A percentile compares a stretch with the other conserved stretches of the same genome.
phyloP scores from a whole-genome alignment of 1,284 basidiomycete genomes.

The Trichosporon ovoides region DNA sequence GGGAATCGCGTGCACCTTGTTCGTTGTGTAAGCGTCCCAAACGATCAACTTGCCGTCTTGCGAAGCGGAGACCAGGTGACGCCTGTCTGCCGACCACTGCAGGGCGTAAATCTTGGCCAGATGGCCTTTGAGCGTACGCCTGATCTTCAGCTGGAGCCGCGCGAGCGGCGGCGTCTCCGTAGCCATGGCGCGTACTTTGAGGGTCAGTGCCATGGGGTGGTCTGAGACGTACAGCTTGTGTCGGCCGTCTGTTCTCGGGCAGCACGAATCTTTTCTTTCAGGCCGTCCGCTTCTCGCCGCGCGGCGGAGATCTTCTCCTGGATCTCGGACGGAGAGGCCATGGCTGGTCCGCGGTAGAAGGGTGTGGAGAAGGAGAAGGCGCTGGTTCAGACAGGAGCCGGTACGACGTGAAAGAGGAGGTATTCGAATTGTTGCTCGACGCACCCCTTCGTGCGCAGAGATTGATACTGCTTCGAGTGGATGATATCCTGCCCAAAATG shows the following conservation, averaged over 20 bases:
- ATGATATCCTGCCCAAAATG: no score
- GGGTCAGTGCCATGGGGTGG: constrained; percentile 3
- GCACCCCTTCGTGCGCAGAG: neutral
- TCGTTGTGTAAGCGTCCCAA: constrained; percentile 99
- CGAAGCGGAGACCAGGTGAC: constrained; percentile 96
- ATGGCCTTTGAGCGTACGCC: constrained; percentile 91
- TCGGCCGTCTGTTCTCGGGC: constrained; percentile 93
- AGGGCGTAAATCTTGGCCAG: constrained; percentile 99
- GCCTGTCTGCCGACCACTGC: constrained; percentile 96
- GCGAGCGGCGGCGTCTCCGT: constrained; percentile 91
- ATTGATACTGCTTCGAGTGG: neutral
- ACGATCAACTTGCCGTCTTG: constrained; percentile 99
- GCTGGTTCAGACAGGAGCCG: neutral
- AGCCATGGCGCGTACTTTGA: constrained; percentile 85
- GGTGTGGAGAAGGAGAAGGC: neutral
- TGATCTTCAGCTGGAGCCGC: constrained; percentile 89
- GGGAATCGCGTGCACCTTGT: constrained; percentile 99
- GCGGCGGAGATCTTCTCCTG: constrained; percentile 93
- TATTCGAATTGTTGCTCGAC: neutral
- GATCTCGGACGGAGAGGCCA: constrained; percentile 61
- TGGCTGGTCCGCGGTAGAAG: neutral
- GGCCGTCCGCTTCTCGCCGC: constrained; percentile 86
- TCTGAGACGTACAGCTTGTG: constrained; percentile 71
- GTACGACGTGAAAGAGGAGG: neutral
- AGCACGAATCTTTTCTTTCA: constrained; percentile 95